phyloP scores from a whole-genome alignment of 2,329 filamentous ascomycete species.

The Fusarium sp. region DNA sequence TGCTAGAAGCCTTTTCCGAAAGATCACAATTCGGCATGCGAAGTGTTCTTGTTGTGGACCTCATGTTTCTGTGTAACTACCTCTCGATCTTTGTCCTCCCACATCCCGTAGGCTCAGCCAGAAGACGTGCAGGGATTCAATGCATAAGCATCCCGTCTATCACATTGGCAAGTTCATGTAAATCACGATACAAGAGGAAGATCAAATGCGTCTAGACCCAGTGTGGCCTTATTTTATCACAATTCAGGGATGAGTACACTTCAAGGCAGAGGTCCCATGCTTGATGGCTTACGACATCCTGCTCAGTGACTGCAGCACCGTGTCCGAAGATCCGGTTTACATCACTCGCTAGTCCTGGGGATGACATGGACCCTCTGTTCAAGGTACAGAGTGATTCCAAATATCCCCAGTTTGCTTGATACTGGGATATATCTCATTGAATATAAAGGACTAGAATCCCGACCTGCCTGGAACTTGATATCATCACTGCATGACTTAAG shows the following conservation, averaged over 20 bases:
- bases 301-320: slow-evolving; percentile 13
- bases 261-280: slow-evolving; percentile 1
- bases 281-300: slow-evolving; percentile 16
- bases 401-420: background rate
- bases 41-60: background rate
- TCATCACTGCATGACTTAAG: background rate
- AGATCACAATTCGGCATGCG: background rate
- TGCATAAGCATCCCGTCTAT: slow-evolving; percentile 12
- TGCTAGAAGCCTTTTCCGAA: slow-evolving; percentile 8
- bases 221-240: slow-evolving; percentile 20
- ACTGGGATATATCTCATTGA: background rate
- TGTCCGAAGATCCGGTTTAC: slow-evolving; percentile 19
- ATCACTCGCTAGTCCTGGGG: slow-evolving; percentile 4
- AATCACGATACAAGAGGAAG: slow-evolving; percentile 1
- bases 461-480: background rate
- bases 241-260: slow-evolving; percentile 2
- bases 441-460: slow-evolving; percentile 28
- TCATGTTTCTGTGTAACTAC: background rate
- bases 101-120: background rate
- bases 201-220: slow-evolving; percentile 16
- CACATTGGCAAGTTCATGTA: slow-evolving; percentile 10
- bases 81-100: background rate
- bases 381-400: slow-evolving; percentile 1
- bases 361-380: slow-evolving; percentile 8
- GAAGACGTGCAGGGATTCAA: slow-evolving; percentile 11